Evolutionary conservation across 306 rosid species (phyloP).

Genomic region (Castanea sativa): DNA sequence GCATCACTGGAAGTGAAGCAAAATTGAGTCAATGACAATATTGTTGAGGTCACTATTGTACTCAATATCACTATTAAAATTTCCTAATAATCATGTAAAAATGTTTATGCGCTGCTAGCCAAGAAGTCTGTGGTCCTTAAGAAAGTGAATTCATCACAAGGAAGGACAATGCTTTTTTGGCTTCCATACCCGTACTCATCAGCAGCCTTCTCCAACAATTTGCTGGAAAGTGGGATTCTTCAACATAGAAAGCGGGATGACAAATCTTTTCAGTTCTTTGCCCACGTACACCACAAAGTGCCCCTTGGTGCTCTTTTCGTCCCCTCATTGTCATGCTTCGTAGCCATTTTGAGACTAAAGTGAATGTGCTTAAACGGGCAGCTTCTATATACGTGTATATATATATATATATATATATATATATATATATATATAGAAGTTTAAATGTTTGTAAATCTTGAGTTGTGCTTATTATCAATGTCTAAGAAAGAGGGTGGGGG

Average conservation of each 20-base stretch:
- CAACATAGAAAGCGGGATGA: conserved; percentile 31
- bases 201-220: conserved; percentile 37
- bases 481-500: background rate
- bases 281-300: conserved; percentile 49
- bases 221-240: conserved; percentile 30
- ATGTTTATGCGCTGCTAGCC: background rate
- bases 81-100: background rate
- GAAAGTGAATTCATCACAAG: conserved; percentile 43
- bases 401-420: background rate
- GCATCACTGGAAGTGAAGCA: background rate
- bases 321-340: background rate
- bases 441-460: background rate
- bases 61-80: background rate
- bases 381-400: background rate
- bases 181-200: conserved; percentile 24
- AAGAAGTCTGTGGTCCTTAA: background rate
- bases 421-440: background rate
- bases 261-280: conserved; percentile 29
- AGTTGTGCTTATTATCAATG: too few species aligned
- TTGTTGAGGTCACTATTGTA: background rate
- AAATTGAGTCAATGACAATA: background rate
- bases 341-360: conserved; percentile 11
- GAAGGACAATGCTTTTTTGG: conserved; percentile 31
- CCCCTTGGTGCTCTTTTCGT: conserved; percentile 37
- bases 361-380: background rate